phyloP scores from a whole-genome alignment of 495 filamentous ascomycete species.

The Oleoguttula mirabilis region DNA sequence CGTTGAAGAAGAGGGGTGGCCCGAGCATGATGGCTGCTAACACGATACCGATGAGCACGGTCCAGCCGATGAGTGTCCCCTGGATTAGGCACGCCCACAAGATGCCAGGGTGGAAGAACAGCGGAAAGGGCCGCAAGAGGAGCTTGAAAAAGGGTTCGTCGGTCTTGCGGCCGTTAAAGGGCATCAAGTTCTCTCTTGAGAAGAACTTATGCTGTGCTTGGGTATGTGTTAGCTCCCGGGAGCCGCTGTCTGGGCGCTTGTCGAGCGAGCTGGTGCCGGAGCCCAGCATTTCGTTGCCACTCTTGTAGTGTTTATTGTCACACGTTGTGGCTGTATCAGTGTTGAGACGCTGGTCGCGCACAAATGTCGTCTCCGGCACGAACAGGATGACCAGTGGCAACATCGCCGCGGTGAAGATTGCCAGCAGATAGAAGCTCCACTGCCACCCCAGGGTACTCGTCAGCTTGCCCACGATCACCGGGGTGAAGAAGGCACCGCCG shows the following conservation, averaged over 20 bases:
- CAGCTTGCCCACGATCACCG: conserved; percentile 77
- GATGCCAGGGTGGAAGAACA: conserved; percentile 71
- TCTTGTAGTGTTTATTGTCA: neutral
- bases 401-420: conserved; percentile 33
- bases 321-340: conserved; percentile 23
- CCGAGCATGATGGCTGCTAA: conserved; percentile 71
- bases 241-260: conserved; percentile 3
- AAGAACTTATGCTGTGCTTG: conserved; percentile 32
- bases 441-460: conserved; percentile 62
- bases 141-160: conserved; percentile 49
- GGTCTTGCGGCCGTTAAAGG: conserved; percentile 74
- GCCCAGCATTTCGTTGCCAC: conserved; percentile 5
- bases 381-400: conserved; percentile 47
- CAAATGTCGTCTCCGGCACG: conserved; percentile 75
- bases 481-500: conserved; percentile 85
- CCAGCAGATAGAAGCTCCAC: conserved; percentile 37
- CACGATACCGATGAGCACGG: conserved; percentile 83
- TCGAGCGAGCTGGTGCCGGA: conserved; percentile 12
- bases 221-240: neutral
- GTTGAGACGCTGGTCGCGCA: conserved; percentile 51
- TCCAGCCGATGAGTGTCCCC: conserved; percentile 87
- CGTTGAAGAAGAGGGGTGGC: conserved; percentile 67
- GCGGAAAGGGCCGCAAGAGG: conserved; percentile 48
- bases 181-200: conserved; percentile 44
- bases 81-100: conserved; percentile 86